Conservation (phyloP, 345 rosid genomes). For the Rhodamnia argentea region DNA sequence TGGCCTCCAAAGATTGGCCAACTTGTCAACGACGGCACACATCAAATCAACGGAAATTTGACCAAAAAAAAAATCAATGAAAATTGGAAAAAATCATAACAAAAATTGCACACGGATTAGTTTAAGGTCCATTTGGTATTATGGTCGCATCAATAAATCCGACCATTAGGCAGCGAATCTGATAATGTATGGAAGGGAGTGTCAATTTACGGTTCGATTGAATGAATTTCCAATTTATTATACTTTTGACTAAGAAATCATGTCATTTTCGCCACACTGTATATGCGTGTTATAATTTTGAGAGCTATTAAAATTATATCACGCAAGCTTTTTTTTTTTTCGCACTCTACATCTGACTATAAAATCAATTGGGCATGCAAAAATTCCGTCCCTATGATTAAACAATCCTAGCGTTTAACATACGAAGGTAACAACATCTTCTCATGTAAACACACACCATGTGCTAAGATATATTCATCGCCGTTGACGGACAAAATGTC, state of each 20-base stretch:
- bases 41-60: too few species aligned
- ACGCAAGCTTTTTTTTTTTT: too few species aligned
- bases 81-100: not conserved
- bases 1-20: not conserved
- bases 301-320: too few species aligned
- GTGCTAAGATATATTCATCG: not conserved
- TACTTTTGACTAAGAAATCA: too few species aligned
- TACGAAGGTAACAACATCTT: fast-evolving
- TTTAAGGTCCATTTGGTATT: not conserved
- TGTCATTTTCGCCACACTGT: too few species aligned
- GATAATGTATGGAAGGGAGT: fast-evolving
- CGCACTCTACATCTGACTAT: not conserved
- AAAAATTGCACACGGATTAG: not conserved
- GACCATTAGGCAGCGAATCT: not conserved
- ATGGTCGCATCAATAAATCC: not conserved
- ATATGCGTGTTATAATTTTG: too few species aligned
- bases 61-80: not conserved
- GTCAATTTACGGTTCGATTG: not conserved
- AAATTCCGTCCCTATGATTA: not conserved
- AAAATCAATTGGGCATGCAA: not conserved
- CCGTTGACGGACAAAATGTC: not conserved
- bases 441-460: not conserved
- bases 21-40: not conserved
- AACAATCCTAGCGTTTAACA: not conserved
- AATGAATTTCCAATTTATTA: too few species aligned